Evolutionary conservation across 2,329 filamentous ascomycete species (phyloP).

Genomic region (Aureobasidium leucospermi): DNA sequence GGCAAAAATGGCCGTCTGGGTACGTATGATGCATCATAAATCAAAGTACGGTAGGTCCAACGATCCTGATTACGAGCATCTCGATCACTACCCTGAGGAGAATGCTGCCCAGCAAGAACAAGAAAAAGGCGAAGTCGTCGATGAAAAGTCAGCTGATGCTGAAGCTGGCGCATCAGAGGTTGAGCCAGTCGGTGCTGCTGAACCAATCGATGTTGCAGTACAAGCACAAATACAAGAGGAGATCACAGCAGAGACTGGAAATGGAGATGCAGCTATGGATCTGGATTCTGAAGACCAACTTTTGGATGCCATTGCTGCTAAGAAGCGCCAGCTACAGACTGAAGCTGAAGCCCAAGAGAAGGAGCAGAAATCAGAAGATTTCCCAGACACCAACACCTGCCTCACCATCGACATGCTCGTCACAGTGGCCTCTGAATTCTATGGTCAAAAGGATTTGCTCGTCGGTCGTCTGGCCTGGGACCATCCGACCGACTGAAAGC

Average conservation of each 20-base stretch:
- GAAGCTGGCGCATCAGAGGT: slow-evolving; percentile 15
- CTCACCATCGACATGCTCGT: slow-evolving; percentile 90
- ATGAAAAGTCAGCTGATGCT: background rate
- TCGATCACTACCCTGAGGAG: slow-evolving; percentile 17
- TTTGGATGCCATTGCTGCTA: slow-evolving; percentile 8
- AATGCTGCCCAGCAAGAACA: slow-evolving; percentile 24
- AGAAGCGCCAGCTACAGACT: slow-evolving; percentile 1
- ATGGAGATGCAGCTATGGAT: background rate
- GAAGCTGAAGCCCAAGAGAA: slow-evolving; percentile 6
- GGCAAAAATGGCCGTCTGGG: slow-evolving; percentile 64
- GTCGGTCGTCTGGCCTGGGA: slow-evolving; percentile 42
- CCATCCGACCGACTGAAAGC: background rate
- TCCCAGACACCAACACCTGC: slow-evolving; percentile 32
- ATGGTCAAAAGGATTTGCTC: slow-evolving; percentile 80
- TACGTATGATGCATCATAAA: slow-evolving; percentile 42
- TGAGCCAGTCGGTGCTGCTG: background rate
- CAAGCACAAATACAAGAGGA: background rate
- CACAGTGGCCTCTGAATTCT: slow-evolving; percentile 78
- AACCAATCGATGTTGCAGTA: background rate
- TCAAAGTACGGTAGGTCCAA: slow-evolving; percentile 29
- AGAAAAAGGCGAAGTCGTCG: slow-evolving; percentile 19
- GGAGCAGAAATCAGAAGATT: slow-evolving; percentile 15
- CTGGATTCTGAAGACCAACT: background rate
- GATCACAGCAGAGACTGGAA: background rate
- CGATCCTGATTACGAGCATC: slow-evolving; percentile 32